These are phyloP conservation scores for cucumber (Cucumis sativus) DNA, from an alignment of 306 rosid species.

Conservation along the genomic window Cucumber_9930_V3 NC_026657.2:21466501-21467000, in stretches of 20 bases:
- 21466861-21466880: slow-evolving; percentile 2
- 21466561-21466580: neutral
- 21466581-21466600: neutral
- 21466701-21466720: neutral
- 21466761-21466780: neutral
- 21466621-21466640: slow-evolving; percentile 8
- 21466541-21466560: neutral
- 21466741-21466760: neutral
- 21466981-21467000: slow-evolving; percentile 21
- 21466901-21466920: slow-evolving; percentile 23
- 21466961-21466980: slow-evolving; percentile 15
- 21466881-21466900: slow-evolving; percentile 14
- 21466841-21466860: neutral
- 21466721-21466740: neutral
- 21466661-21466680: neutral
- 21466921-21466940: slow-evolving; percentile 19
- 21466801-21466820: slow-evolving; percentile 10
- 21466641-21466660: slow-evolving; percentile 7
- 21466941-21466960: slow-evolving; percentile 21
- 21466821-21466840: neutral
- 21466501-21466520: neutral
- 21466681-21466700: neutral
- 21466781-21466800: slow-evolving; percentile 7
- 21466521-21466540: neutral
- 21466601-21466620: neutral